These are phyloP conservation scores for Cyclostephanos invisitatus DNA, from an alignment of 108 stramenopile genomes.

Conservation along the genomic window DNA sequence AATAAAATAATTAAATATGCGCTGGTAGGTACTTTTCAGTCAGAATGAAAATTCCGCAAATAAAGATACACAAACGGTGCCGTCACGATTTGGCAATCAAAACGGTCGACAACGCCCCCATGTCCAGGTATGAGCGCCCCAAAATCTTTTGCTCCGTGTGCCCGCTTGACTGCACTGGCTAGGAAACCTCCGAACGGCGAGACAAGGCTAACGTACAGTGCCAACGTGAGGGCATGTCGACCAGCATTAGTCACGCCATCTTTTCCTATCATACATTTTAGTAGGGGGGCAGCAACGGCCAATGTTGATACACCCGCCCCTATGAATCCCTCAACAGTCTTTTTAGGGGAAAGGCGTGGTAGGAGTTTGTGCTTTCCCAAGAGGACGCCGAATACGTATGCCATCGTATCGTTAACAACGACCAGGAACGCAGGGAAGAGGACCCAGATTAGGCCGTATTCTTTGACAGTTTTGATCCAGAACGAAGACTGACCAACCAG, in stretches of 20 bases:
- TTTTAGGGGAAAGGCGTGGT: conserved; percentile 88
- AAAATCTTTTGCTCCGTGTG: conserved; percentile 97
- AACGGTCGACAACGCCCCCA: conserved; percentile 96
- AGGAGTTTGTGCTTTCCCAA: conserved; percentile 79
- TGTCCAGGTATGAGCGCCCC: conserved; percentile 96
- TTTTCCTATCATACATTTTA: conserved; percentile 19
- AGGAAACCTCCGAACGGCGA: conserved; percentile 99
- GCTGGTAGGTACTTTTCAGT: neutral
- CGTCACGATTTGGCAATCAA: conserved; percentile 95
- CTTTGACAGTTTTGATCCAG: conserved; percentile 70
- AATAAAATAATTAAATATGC: too few species aligned
- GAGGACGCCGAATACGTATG: conserved; percentile 85
- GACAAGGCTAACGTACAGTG: conserved; percentile 87
- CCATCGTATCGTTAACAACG: conserved; percentile 85
- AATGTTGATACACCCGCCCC: conserved; percentile 89
- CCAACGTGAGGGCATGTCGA: conserved; percentile 78
- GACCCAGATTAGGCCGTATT: conserved; percentile 86
- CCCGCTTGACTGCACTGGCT: conserved; percentile 95
- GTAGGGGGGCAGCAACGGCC: conserved; percentile 35
- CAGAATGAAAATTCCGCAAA: conserved; percentile 28
- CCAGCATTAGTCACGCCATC: conserved; percentile 18
- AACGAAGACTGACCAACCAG: conserved; percentile 69
- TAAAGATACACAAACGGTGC: conserved; percentile 89
- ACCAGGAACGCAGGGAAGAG: conserved; percentile 83
- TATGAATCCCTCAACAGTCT: conserved; percentile 97